Base-by-base conservation (phyloP, 768 basidiomycete species). In the Calocybe cyanea region DNA sequence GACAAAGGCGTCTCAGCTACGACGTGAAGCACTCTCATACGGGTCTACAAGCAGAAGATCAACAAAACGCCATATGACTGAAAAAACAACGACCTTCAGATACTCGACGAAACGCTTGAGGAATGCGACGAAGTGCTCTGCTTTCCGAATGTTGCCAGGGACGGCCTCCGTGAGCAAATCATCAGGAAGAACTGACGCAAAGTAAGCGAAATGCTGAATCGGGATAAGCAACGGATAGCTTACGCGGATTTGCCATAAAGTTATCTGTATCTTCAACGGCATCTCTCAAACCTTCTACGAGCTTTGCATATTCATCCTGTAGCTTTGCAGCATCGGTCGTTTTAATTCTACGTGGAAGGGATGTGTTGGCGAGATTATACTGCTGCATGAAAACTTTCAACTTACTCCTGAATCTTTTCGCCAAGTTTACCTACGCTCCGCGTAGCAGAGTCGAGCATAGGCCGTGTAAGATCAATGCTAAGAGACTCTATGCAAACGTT, bases 401-500 rank as follows among this genome's bases (percentile, higher is more conserved):
- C 87, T 49, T 57, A 92, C 95, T 98, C 93, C 52, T 96, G 93
- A 42, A 99, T 94, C 63, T 90, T 89, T 51, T 96, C 92, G 5
- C 83, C 80, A 0, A 99, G 74, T 64, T 81, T 88, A 14, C 74
- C 76, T 2, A 97, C 87, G 63, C 92, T 96, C 54, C 95, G 75
- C 5, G 83, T 76, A 7, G 96, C 96, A 1, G 92, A 87, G 57
- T 99, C 96, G 28, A 99, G 73, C 94, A 98, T 98, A 0, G 96
- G 96, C 33, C 96, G 75, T 21, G 94, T 98, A 36, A 99, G 71
- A 60, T 99, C 96, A 53, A 99, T 95, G 56, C 93, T 96, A 31
- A 99, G 71, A 0, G 96, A 97, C 60, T 99, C 96, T 59, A 99
- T 95, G 65, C 96, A 99, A 37, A 99, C 96, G 62, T 99, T 99